These are phyloP conservation scores for Macrotyloma uniflorum DNA, from an alignment of 306 rosid species.

Conservation along the genomic window DNA sequence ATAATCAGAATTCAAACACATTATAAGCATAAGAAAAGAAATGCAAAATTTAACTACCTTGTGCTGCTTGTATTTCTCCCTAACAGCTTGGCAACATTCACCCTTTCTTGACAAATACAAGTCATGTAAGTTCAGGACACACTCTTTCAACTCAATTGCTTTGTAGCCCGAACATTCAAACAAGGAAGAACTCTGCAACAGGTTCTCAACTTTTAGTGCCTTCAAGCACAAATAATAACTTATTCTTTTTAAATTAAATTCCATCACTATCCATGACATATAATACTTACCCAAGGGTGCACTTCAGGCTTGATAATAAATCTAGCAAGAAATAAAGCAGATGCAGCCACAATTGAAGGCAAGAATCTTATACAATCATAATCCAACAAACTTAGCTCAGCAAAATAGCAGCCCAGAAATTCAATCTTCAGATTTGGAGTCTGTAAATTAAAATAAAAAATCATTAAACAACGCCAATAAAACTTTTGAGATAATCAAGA, in stretches of 20 bases:
- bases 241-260: no score
- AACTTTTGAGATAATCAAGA: background rate
- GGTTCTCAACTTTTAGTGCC: no score
- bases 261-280: no score
- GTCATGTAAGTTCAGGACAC: conserved; percentile 64
- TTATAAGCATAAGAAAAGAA: background rate
- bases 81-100: conserved; percentile 53
- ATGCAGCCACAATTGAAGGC: conserved; percentile 84
- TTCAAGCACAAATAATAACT: no score
- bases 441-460: conserved; percentile 37
- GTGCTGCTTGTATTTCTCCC: conserved; percentile 79
- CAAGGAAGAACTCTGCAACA: conserved; percentile 50
- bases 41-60: conserved; percentile 51
- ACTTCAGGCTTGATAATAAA: conserved; percentile 56
- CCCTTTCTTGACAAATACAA: conserved; percentile 70
- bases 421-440: conserved; percentile 56
- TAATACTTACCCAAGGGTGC: conserved; percentile 63
- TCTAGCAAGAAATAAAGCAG: conserved; percentile 67
- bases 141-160: conserved; percentile 57
- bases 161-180: conserved; percentile 54
- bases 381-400: conserved; percentile 84
- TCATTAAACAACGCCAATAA: background rate
- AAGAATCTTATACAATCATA: conserved; percentile 60
- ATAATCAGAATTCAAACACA: background rate
- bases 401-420: conserved; percentile 68